Evolutionary conservation across 768 basidiomycete genomes (phyloP).

Genomic region (Mycena vitilis): DNA sequence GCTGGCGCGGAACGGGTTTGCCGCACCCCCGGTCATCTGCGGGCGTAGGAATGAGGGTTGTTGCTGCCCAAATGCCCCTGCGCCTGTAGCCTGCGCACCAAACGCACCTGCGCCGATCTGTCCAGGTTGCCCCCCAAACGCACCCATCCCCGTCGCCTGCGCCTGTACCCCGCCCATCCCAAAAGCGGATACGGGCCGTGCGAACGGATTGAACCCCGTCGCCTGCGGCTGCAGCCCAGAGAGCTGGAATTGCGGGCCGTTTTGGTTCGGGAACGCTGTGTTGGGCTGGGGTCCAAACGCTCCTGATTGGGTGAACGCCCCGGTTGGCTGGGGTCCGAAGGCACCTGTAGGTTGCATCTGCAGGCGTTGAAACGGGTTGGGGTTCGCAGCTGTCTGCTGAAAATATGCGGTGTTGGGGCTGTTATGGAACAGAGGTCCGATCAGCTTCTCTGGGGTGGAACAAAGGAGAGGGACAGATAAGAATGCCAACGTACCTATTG

Average conservation of each 20-base stretch:
- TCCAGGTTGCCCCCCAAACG: slow-evolving; percentile 43
- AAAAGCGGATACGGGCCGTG: slow-evolving; percentile 31
- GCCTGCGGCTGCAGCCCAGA: slow-evolving; percentile 60
- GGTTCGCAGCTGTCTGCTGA: slow-evolving; percentile 63
- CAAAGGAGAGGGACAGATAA: no score
- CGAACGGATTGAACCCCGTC: slow-evolving; percentile 56
- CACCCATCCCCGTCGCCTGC: slow-evolving; percentile 31
- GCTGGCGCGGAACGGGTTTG: slow-evolving; percentile 89
- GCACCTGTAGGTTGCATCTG: slow-evolving; percentile 51
- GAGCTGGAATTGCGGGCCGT: neutral
- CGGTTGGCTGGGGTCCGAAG: slow-evolving; percentile 36
- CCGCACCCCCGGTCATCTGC: slow-evolving; percentile 56
- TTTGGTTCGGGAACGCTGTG: slow-evolving; percentile 5
- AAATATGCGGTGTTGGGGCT: slow-evolving; percentile 64
- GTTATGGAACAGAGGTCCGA: neutral
- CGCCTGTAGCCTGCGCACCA: slow-evolving; percentile 52
- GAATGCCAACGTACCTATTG: slow-evolving; percentile 56
- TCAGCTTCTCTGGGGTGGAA: no score
- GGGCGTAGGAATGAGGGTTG: slow-evolving; percentile 45
- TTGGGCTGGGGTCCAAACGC: slow-evolving; percentile 35
- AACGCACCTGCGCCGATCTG: slow-evolving; percentile 55
- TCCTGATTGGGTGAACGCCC: slow-evolving; percentile 38
- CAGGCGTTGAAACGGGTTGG: slow-evolving; percentile 84
- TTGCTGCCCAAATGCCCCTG: slow-evolving; percentile 44
- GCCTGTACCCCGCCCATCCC: slow-evolving; percentile 30